Evolutionary conservation across 164 flowering plant species (phyloP).

Genomic region (Annona cherimola): DNA sequence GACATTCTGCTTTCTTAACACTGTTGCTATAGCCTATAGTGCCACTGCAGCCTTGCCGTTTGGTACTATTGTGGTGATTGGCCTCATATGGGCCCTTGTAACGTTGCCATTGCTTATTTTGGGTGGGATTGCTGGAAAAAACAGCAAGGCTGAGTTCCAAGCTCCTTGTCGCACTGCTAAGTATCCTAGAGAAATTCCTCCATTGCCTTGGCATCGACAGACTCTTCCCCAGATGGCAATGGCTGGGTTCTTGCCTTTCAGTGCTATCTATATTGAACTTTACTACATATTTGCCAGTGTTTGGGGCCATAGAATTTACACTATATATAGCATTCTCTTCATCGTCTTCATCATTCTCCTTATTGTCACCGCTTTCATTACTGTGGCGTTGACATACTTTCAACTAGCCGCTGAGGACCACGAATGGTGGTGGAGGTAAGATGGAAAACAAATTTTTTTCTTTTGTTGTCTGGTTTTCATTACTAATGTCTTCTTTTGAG

Average conservation of each 20-base stretch:
- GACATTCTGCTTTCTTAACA: constrained; percentile 39
- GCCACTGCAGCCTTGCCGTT: constrained; percentile 44
- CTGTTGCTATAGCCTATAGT: constrained; percentile 37
- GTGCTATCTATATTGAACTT: constrained; percentile 41
- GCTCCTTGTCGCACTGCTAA: constrained; percentile 41
- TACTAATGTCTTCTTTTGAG: no score
- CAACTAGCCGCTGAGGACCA: constrained; percentile 48
- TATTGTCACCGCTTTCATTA: constrained; percentile 41
- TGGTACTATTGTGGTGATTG: constrained; percentile 39
- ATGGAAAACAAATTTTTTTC: no score
- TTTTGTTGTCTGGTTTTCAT: no score
- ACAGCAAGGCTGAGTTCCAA: constrained; percentile 40
- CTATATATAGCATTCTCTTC: constrained; percentile 40
- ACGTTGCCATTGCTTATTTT: constrained; percentile 39
- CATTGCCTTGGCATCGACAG: constrained; percentile 36
- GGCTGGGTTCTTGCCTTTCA: constrained; percentile 45
- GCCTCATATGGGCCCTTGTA: constrained; percentile 38
- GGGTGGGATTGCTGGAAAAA: constrained; percentile 45
- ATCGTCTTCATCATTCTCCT: constrained; percentile 40
- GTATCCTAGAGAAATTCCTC: constrained; percentile 40
- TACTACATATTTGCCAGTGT: constrained; percentile 44
- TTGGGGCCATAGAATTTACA: constrained; percentile 42
- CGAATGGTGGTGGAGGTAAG: constrained; percentile 48
- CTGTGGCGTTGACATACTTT: constrained; percentile 39
- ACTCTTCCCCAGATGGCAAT: constrained; percentile 40